These are phyloP conservation scores for Naegleria fowleri DNA, from an alignment of 208 protist genomes.

Conservation along the genomic window DNA sequence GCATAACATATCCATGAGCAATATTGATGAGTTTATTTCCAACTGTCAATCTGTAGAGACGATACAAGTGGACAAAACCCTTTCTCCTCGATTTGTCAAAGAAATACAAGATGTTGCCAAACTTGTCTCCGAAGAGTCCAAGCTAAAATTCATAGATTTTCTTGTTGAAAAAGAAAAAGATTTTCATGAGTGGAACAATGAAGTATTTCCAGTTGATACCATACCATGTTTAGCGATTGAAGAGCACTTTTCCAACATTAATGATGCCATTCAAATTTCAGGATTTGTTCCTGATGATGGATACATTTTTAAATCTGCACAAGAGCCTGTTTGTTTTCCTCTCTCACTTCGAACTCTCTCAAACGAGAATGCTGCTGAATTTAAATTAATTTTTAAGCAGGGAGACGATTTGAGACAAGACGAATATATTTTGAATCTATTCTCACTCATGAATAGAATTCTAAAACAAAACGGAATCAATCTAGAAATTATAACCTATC, in stretches of 20 bases:
- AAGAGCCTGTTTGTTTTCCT: neutral
- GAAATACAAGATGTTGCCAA: neutral
- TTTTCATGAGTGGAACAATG: neutral
- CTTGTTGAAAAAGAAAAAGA: neutral
- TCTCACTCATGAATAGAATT: conserved; percentile 57
- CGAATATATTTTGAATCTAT: conserved; percentile 82
- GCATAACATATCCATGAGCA: neutral
- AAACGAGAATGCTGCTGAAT: conserved; percentile 50
- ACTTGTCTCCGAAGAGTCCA: neutral
- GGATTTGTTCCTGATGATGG: neutral
- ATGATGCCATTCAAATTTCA: neutral
- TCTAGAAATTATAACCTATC: conserved; percentile 52
- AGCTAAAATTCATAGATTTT: neutral
- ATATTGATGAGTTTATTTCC: neutral
- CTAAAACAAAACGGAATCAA: conserved; percentile 56
- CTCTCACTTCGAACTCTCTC: conserved; percentile 35
- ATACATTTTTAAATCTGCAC: neutral
- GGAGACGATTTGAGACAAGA: conserved; percentile 94
- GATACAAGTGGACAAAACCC: neutral
- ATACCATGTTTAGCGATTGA: neutral
- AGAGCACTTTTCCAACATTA: neutral
- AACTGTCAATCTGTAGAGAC: neutral
- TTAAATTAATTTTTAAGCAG: conserved; percentile 77
- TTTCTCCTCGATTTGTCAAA: neutral
- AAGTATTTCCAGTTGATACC: neutral